Base-by-base conservation (phyloP, 228 moss, liverwort and hornwort genomes). In the Sphagnum magellanicum region DNA sequence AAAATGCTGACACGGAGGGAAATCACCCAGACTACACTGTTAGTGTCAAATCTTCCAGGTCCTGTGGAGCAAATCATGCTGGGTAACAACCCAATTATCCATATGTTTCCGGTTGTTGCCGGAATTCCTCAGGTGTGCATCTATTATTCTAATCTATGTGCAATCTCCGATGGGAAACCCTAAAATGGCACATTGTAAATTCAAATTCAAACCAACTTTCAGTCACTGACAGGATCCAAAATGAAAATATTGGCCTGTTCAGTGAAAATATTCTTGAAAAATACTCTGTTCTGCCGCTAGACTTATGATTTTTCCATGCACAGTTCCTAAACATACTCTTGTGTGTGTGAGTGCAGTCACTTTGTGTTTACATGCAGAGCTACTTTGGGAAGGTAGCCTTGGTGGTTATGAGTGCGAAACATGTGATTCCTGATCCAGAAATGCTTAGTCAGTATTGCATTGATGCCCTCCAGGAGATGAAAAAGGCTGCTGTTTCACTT, bases 31-130 rank as follows among this genome's bases (percentile, higher is more conserved):
- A 85, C 84, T 12, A 66, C 81, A 10, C 10, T 85, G 5, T 78
- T 81, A 12, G 13, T 85, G n/a, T 85, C 84, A 10, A 85, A 85
- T 67, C 61, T 85, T 1, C 78, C 58, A 57, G 84, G 84, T 62
- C 84, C 84, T 32, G 60, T 74, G 12, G 73, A 85, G 52, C 73
- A 78, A 65, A 76, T 85, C 51, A 81, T 60, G 76, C 76, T 85
- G 53, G 78, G 75, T 8, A 78, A 78, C 7, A 85, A 85, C 70
- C 84, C 81, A 48, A 69, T 85, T 32, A 64, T 72, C 16, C 70
- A 74, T 55, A 78, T 85, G 68, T 68, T 85, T 66, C 84, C 84
- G 46, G 5, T 65, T 65, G 32, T 32, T 32, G 32, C 3, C 32
- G 32, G 32, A 32, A 32, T 32, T 32, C 32, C 32, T 32, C 32